These are phyloP conservation scores for Suillus subalutaceus DNA, from an alignment of 768 basidiomycete genomes.

Conservation along the genomic window DNA sequence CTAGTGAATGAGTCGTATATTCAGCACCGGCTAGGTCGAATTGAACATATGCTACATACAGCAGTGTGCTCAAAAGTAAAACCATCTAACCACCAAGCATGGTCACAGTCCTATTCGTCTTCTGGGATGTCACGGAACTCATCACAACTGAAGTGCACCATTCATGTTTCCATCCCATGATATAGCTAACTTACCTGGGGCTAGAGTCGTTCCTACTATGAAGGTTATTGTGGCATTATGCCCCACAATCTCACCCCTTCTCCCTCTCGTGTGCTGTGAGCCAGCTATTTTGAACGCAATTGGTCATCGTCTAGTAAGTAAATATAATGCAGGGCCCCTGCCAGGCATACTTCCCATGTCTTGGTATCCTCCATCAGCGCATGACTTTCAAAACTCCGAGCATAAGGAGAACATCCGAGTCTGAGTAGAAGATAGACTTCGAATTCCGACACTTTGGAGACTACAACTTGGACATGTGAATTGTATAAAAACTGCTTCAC, in stretches of 20 bases:
- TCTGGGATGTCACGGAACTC: neutral
- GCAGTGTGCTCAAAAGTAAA: neutral
- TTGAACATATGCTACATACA: neutral
- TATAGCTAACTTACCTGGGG: neutral
- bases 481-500: neutral
- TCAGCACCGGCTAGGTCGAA: neutral
- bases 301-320: neutral
- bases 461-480: neutral
- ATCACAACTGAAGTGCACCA: neutral
- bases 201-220: neutral
- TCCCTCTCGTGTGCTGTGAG: neutral
- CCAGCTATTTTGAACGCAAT: neutral
- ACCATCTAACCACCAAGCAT: neutral
- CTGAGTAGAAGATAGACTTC: neutral
- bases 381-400: neutral
- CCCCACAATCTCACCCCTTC: neutral
- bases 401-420: neutral
- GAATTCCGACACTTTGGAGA: neutral
- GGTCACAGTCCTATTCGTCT: neutral
- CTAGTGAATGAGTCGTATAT: neutral
- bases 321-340: neutral
- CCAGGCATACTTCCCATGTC: neutral
- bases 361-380: neutral
- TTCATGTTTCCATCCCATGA: neutral
- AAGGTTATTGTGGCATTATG: neutral